Percentiles rank a stretch among this genome's conserved stretches.
These are phyloP conservation scores for Alternaria triticina DNA, from an alignment of 2,329 filamentous ascomycete genomes.

Conservation along the genomic window DNA sequence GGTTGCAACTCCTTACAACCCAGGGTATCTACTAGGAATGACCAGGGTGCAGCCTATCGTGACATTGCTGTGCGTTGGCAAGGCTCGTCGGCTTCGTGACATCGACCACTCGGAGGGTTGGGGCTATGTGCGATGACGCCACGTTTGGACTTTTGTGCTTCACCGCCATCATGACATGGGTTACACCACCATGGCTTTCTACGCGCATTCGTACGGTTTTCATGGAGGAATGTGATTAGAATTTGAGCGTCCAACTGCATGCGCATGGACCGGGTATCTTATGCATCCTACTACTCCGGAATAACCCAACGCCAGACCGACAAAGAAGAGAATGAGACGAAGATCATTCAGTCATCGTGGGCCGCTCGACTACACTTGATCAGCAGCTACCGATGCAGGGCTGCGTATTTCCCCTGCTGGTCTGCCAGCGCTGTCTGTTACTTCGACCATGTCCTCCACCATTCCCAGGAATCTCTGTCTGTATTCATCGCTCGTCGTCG, in stretches of 20 bases:
- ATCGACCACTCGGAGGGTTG: conserved; percentile 9
- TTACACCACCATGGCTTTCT: conserved; percentile 4
- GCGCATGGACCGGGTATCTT: conserved; percentile 6
- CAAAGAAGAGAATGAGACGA: not conserved
- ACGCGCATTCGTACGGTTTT: not conserved
- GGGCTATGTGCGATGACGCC: conserved; percentile 21
- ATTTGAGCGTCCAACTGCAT: not conserved
- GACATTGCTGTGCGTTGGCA: conserved; percentile 22
- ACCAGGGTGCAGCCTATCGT: conserved; percentile 16
- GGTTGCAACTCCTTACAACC: not conserved
- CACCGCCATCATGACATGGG: conserved; percentile 22
- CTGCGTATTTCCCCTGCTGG: conserved; percentile 39
- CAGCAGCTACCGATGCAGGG: conserved; percentile 12
- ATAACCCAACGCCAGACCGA: conserved; percentile 1
- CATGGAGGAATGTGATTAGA: not conserved
- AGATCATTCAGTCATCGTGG: not conserved
- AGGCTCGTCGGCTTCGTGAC: conserved; percentile 8
- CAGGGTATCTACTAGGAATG: conserved; percentile 9
- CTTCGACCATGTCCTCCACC: conserved; percentile 52
- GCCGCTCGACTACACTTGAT: conserved; percentile 9
- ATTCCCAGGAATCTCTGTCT: conserved; percentile 62
- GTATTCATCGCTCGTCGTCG: conserved; percentile 72
- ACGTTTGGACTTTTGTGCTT: conserved; percentile 14
- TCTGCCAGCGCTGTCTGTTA: conserved; percentile 40
- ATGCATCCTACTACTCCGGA: not conserved